Evolutionary conservation across 768 basidiomycete genomes (phyloP), one percentile per base, ranked within the genome.

Genomic region (Lactarius vividus): DNA sequence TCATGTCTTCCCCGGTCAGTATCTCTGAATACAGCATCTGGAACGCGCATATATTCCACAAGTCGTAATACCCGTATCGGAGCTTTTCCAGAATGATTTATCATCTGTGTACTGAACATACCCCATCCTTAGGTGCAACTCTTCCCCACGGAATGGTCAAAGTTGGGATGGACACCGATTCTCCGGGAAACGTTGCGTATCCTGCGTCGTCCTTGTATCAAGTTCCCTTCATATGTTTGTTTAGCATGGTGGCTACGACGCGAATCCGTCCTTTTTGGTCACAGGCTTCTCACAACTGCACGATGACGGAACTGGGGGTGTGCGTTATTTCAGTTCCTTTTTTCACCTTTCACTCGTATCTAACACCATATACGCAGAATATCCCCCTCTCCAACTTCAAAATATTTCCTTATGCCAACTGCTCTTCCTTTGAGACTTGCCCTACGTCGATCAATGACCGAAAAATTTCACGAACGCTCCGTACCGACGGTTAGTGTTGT

Each of bases 91-190:
- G 10, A 8, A 23, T 0, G n/a, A 46, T 23, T 39, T 23, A 37
- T 8, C 23, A 35, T 20, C 18, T 57, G 54, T 55, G 20, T 55
- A 5, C 37, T 57, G n/a, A 57, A 16, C 5, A n/a, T 13, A 57
- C n/a, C n/a, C 33, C 18, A 4, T 15, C 26, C 37, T n/a, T 54
- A 85, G 86, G 87, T 52, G 86, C 85, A 0, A 87, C 85, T 2
- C 71, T 86, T 26, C 87, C 87, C 2, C 86, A 88, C 74, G 86
- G 87, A n/a, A 85, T 88, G 86, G 80, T 83, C 18, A 88, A 88
- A 75, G 81, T 77, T 2, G 87, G 86, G 8, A 83, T 87, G 81
- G 86, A 88, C 71, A 87, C 86, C 0, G 84, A 88, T 70, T 85
- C 85, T 15, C 84, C 85, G 3, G 83, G 81, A 71, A 85, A 85